phyloP scores from a whole-genome alignment of 31 red algal species.

The Porphyra umbilicalis region DNA sequence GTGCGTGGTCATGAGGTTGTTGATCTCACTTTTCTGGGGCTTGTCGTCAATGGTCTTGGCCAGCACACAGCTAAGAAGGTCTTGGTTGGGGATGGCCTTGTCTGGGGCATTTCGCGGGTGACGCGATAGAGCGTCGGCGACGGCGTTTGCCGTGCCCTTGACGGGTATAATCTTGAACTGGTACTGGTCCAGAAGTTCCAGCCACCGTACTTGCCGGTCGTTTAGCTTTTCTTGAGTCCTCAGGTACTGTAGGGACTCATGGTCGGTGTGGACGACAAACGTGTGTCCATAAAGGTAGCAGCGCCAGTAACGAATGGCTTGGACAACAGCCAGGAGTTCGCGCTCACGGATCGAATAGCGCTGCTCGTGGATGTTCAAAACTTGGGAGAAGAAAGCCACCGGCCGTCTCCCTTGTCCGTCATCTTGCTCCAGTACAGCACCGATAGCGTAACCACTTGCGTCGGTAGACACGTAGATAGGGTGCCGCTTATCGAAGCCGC shows the following conservation, averaged over 20 bases:
- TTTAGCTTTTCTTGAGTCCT: constrained; percentile 16
- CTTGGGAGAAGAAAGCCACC: constrained; percentile 19
- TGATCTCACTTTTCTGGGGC: neutral
- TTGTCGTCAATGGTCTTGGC: neutral
- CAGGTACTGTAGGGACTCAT: constrained; percentile 9
- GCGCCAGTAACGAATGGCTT: constrained; percentile 31
- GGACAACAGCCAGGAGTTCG: constrained; percentile 23
- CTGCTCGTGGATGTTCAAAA: constrained; percentile 15
- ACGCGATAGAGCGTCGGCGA: too few relatives aligned
- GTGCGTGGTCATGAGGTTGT: neutral
- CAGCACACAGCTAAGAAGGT: neutral
- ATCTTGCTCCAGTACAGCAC: too few relatives aligned
- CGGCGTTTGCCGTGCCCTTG: too few relatives aligned
- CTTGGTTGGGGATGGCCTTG: neutral
- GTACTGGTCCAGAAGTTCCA: too few relatives aligned
- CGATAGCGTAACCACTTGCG: constrained; percentile 6
- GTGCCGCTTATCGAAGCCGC: neutral
- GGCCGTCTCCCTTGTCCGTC: constrained; percentile 8
- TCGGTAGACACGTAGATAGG: constrained; percentile 16
- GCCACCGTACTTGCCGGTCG: too few relatives aligned
- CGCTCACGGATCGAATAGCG: constrained; percentile 19
- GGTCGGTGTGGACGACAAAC: constrained; percentile 24
- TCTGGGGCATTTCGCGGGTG: neutral
- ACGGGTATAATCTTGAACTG: too few relatives aligned
- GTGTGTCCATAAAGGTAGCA: constrained; percentile 13